Evolutionary conservation across 176 grass and related monocot species (phyloP), one percentile per base, ranked within the genome.

Genomic region (Bolboschoenus planiculmis): DNA sequence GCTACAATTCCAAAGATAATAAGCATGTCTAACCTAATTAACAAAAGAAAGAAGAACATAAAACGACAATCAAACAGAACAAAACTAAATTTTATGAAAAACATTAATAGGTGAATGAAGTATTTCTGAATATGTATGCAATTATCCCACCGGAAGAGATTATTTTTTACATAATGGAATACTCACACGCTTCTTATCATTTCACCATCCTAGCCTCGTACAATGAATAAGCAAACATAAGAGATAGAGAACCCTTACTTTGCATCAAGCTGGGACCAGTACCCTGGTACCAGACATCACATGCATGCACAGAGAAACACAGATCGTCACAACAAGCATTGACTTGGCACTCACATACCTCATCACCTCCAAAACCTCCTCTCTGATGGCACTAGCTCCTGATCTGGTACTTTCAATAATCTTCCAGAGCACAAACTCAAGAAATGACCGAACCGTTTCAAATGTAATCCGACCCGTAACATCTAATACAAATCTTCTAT

Each of bases 401-500:
- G 86, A 93, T 63, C 54, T 92, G 0, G 86, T 78, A 20, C 80
- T 87, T 59, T 86, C 83, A 1, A 87, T 84, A 36, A 99, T 7
- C 82, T 93, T 95, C 97, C 89, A 99, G 65, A 96, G 31, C n/a
- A 85, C 57, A 78, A 99, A 96, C 57, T 99, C 97, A 15, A 99
- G 91, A 79, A 91, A 99, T 1, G 93, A 99, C 64, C 89, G 84
- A 57, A 99, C 91, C 0, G 93, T 93, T 87, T 99, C 97, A 81
- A 96, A 99, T 20, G 97, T 99, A 10, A 99, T 83, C 71, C 89
- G 94, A 56, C 97, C 97, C 2, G 93, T 96, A 62, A 99, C 93
- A 85, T 99, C 91, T 76, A 99, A 85, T 54, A 96, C 86, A 77
- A 99, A 89, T 24, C 81, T 92, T 88, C 97, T 85, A 84, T 96